Base-by-base conservation (phyloP, 2,329 filamentous ascomycete genomes). In the Metarhizium robertsii region DNA sequence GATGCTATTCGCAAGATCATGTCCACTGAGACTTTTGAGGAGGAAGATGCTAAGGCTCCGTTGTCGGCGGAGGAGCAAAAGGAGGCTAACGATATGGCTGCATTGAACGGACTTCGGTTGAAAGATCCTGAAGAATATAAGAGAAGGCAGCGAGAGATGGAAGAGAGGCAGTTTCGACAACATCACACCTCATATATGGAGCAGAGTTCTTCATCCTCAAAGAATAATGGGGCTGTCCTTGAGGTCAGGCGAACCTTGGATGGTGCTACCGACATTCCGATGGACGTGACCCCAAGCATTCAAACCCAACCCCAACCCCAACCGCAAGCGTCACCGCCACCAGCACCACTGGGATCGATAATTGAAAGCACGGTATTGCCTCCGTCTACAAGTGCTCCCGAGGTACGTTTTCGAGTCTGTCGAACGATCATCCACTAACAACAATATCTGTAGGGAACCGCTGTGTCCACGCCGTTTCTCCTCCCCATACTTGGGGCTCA, bases 1-100 rank as follows among this genome's bases (percentile, higher is more conserved):
- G 57, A 65, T 11, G 68, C 70, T 8, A 79, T 88, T 50, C 70
- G 75, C 13, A 72, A 72, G 2, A 84, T 92, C 55, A 76, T 81
- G 3, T 79, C 85, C 43, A 87, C 85, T 0, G 86, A 92, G 61
- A 86, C 85, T 0, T 90, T 90, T 60, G 84, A 88, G 60, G 77
- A 82, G 60, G 85, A 91, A 59, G 85, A 87, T 55, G 71, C 84
- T 52, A 76, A 77, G 13, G 65, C 64, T 1, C 62, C 63, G 18
- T 68, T 92, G 25, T 84, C 83, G 0, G 72, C 75, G 0, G 82
- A 87, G 53, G 87, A 91, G 59, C 66, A 75, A 10, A 72, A 70
- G 47, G 79, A 84, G 49, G 81, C 82, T 0, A 73, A 79, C 18
- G 59, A 61, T n/a, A 60, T 70, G 60, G 61, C 69, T 20, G 62